Evolutionary conservation across 352 stramenopile species (phyloP).

Genomic region (Phytophthora megakarya): DNA sequence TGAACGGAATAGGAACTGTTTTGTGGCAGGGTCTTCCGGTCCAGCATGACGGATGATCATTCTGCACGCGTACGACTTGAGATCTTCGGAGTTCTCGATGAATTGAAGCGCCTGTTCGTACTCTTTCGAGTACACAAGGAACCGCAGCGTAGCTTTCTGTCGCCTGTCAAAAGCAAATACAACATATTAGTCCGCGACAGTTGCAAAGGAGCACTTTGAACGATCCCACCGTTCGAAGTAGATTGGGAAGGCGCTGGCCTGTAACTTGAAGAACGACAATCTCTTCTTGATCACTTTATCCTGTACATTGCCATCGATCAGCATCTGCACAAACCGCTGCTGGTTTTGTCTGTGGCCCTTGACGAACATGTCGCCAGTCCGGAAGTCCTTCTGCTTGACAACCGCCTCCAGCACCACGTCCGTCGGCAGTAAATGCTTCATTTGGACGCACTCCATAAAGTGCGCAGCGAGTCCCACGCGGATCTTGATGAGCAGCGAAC

Average conservation of each 20-base stretch:
- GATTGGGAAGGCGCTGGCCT: constrained; percentile 56
- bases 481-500: constrained; percentile 29
- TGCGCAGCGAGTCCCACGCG: constrained; percentile 45
- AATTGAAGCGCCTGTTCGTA: constrained; percentile 62
- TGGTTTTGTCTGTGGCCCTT: constrained; percentile 42
- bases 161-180: constrained; percentile 28
- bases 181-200: neutral
- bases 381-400: constrained; percentile 60
- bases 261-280: constrained; percentile 60
- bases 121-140: constrained; percentile 63
- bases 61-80: constrained; percentile 59
- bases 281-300: constrained; percentile 82
- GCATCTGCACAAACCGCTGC: constrained; percentile 49
- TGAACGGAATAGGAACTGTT: constrained; percentile 58
- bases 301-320: constrained; percentile 48
- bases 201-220: neutral
- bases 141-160: constrained; percentile 56
- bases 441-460: constrained; percentile 50
- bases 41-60: constrained; percentile 59
- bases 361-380: constrained; percentile 63
- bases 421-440: constrained; percentile 49
- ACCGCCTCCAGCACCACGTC: constrained; percentile 44
- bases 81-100: constrained; percentile 25
- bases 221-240: constrained; percentile 50
- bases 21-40: constrained; percentile 41